A percentile compares a stretch with the other conserved stretches of the same genome.
These are phyloP conservation scores for Xylariaceae sp. DNA, from an alignment of 2,329 filamentous ascomycete genomes.

Conservation along the genomic window DNA sequence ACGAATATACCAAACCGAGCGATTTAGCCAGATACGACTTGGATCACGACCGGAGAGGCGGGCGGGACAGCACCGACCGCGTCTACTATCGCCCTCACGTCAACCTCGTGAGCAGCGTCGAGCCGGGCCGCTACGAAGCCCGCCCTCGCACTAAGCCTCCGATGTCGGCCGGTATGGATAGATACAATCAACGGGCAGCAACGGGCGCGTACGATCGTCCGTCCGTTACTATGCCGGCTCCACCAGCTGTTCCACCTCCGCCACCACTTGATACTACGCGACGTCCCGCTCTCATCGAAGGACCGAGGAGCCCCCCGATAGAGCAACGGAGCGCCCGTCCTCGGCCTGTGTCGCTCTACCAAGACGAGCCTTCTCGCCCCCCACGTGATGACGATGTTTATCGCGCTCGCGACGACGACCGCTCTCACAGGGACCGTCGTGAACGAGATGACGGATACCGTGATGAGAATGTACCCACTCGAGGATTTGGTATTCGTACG, in stretches of 20 bases:
- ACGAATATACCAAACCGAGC: conserved; percentile 59
- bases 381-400: conserved; percentile 45
- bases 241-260: conserved; percentile 37
- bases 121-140: conserved; percentile 40
- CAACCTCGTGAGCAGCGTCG: conserved; percentile 43
- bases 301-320: conserved; percentile 31
- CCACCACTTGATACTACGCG: conserved; percentile 32
- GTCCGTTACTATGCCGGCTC: conserved; percentile 41
- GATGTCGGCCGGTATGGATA: conserved; percentile 65
- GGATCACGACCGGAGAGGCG: conserved; percentile 41
- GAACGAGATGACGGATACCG: conserved; percentile 41
- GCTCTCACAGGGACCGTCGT: conserved; percentile 37
- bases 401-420: conserved; percentile 44
- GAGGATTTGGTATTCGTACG: conserved; percentile 50
- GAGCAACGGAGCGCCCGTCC: conserved; percentile 32
- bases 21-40: conserved; percentile 59
- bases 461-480: conserved; percentile 41
- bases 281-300: conserved; percentile 30
- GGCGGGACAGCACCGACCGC: conserved; percentile 52
- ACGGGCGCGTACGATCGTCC: conserved; percentile 42
- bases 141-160: conserved; percentile 54
- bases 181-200: conserved; percentile 47
- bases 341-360: conserved; percentile 48
- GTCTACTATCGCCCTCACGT: conserved; percentile 52
- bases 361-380: conserved; percentile 42